phyloP scores from a whole-genome alignment of 176 grass and related monocot genomes.

The Urochloa ruziziensis region DNA sequence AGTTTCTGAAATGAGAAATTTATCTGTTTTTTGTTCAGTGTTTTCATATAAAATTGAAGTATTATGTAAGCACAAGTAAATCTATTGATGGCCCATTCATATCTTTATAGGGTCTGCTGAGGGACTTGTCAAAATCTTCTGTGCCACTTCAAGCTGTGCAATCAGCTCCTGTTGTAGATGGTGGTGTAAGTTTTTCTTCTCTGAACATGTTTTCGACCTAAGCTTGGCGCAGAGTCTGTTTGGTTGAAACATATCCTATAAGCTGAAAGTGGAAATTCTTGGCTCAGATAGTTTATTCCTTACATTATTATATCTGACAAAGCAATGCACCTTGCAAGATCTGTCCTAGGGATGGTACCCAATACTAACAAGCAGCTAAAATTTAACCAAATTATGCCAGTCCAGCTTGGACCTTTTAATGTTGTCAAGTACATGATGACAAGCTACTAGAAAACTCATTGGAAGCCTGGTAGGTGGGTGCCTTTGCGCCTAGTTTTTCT shows the following conservation, averaged over 20 bases:
- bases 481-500: background rate
- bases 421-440: background rate
- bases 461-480: background rate
- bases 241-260: conserved; percentile 1
- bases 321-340: conserved; percentile 7
- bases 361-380: background rate
- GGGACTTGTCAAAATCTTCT: conserved; percentile 77
- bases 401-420: background rate
- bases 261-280: background rate
- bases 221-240: background rate
- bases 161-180: conserved; percentile 35
- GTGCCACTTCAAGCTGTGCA: conserved; percentile 38
- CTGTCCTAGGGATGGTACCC: background rate
- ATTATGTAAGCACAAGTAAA: background rate
- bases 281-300: background rate
- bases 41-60: background rate
- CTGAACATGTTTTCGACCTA: conserved; percentile 17
- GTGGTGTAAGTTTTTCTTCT: conserved; percentile 59
- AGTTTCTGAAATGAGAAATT: background rate
- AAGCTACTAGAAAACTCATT: background rate
- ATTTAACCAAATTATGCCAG: background rate
- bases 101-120: conserved; percentile 70
- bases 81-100: background rate
- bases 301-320: background rate
- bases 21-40: background rate